A percentile compares a stretch with the other conserved stretches of the same genome.
These are phyloP conservation scores for Mycena kentingensis DNA, from an alignment of 768 basidiomycete species.

Conservation along the genomic window DNA sequence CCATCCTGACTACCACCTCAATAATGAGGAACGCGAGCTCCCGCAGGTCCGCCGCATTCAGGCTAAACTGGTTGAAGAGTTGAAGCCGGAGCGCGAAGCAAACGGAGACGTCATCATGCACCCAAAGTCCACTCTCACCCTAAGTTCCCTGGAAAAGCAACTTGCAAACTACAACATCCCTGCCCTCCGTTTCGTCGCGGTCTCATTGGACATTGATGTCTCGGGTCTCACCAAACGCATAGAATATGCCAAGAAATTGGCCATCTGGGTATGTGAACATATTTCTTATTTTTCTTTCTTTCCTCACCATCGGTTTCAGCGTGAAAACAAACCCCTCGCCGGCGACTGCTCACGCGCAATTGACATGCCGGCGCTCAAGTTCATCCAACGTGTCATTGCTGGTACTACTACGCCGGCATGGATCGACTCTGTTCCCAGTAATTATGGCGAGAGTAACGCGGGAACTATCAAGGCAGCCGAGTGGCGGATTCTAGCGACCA, in stretches of 20 bases:
- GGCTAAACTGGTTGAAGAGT: neutral
- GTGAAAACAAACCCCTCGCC: conserved; percentile 3
- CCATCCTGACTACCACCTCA: conserved; percentile 3
- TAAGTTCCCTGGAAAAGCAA: neutral
- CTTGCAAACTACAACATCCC: neutral
- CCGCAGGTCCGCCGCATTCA: neutral
- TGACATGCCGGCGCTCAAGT: neutral
- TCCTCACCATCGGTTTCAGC: neutral
- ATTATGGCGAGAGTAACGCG: conserved; percentile 18
- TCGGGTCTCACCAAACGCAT: too few relatives aligned
- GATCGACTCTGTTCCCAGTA: conserved; percentile 15
- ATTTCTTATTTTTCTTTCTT: neutral
- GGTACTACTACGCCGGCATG: neutral
- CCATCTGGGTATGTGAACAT: neutral
- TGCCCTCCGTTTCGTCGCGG: conserved; percentile 3
- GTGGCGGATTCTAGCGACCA: conserved; percentile 21
- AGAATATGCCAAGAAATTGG: too few relatives aligned
- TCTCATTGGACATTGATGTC: conserved; percentile 2
- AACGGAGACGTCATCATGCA: neutral
- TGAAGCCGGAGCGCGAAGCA: neutral
- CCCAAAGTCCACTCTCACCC: neutral
- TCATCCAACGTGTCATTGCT: conserved; percentile 1
- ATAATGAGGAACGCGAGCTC: neutral
- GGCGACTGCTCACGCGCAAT: neutral
- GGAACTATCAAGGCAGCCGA: conserved; percentile 32